These are phyloP conservation scores for Ascochyta fabae DNA, from an alignment of 2,329 filamentous ascomycete genomes.

Conservation along the genomic window DNA sequence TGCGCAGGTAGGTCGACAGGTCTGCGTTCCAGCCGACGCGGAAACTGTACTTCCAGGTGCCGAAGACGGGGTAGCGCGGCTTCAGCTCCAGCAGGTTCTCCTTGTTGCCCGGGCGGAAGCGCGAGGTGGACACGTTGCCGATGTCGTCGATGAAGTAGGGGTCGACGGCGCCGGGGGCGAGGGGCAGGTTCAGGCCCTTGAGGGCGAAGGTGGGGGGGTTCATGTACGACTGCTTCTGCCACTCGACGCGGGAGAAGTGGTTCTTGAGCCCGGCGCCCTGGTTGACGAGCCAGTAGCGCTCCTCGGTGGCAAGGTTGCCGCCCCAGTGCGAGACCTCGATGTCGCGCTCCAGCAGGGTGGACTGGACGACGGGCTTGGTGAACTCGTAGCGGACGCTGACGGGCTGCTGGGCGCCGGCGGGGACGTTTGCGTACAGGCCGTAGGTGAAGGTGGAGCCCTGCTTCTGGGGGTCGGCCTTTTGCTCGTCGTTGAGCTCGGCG, in stretches of 20 bases:
- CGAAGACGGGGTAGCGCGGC: slow-evolving; percentile 95
- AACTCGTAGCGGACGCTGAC: slow-evolving; percentile 91
- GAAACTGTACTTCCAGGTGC: slow-evolving; percentile 98
- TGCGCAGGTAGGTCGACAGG: slow-evolving; percentile 76
- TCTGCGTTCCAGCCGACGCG: slow-evolving; percentile 95
- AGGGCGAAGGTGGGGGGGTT: slow-evolving; percentile 79
- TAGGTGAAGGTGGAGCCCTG: slow-evolving; percentile 88
- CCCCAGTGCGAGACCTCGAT: slow-evolving; percentile 98
- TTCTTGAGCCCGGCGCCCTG: slow-evolving; percentile 74
- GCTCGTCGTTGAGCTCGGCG: slow-evolving; percentile 61
- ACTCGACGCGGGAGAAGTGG: slow-evolving; percentile 58
- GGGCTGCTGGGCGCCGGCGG: slow-evolving; percentile 75
- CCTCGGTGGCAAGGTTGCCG: slow-evolving; percentile 93
- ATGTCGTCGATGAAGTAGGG: slow-evolving; percentile 96
- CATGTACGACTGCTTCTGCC: slow-evolving; percentile 66
- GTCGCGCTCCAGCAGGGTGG: slow-evolving; percentile 82
- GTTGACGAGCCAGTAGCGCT: slow-evolving; percentile 88
- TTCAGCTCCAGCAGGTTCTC: slow-evolving; percentile 88
- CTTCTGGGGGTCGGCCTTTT: slow-evolving; percentile 75
- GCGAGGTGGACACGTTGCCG: slow-evolving; percentile 94
- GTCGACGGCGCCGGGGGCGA: slow-evolving; percentile 79
- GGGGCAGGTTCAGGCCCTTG: slow-evolving; percentile 80
- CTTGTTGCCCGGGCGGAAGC: slow-evolving; percentile 77
- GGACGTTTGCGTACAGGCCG: slow-evolving; percentile 82
- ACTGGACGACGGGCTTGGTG: slow-evolving; percentile 86